phyloP scores from a whole-genome alignment of 73 alveolate species.

The Paramecium octaurelia region DNA sequence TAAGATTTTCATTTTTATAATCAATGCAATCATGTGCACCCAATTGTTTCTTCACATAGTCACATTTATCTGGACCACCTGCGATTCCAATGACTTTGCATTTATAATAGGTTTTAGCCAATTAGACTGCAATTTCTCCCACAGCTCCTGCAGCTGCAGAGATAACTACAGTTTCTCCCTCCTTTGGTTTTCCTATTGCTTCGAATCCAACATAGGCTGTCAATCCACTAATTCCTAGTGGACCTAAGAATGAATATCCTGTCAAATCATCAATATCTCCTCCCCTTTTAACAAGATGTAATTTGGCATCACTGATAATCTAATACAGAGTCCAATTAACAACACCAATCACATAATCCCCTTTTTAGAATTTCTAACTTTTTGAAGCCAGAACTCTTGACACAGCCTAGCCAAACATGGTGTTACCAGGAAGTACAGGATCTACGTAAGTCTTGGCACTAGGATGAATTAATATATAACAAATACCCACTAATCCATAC shows the following conservation, averaged over 20 bases:
- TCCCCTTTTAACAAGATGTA: conserved; percentile 15
- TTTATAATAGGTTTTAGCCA: conserved; percentile 64
- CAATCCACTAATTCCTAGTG: conserved; percentile 57
- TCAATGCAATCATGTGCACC: conserved; percentile 73
- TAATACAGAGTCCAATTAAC: conserved; percentile 16
- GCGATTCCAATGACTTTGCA: conserved; percentile 67
- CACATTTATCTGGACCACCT: conserved; percentile 66
- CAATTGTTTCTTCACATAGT: conserved; percentile 52
- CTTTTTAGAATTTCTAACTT: conserved; percentile 48
- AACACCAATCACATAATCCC: conserved; percentile 53
- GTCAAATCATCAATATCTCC: conserved; percentile 45
- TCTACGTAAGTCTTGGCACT: conserved; percentile 61
- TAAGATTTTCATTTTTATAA: conserved; percentile 66
- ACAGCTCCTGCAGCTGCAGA: conserved; percentile 88
- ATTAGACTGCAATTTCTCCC: conserved; percentile 77
- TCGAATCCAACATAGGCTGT: conserved; percentile 64
- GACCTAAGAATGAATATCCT: neutral
- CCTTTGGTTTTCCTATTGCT: conserved; percentile 62
- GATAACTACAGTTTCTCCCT: conserved; percentile 71
- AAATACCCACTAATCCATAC: conserved; percentile 60
- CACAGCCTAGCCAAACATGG: conserved; percentile 46
- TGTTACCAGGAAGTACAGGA: conserved; percentile 58
- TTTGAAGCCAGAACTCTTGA: conserved; percentile 47
- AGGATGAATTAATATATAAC: neutral
- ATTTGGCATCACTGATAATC: neutral